Percentiles rank a stretch among this genome's conserved stretches.
Evolutionary conservation across 2,329 filamentous ascomycete genomes (phyloP).

Genomic region (Aspergillus calidoustus): DNA sequence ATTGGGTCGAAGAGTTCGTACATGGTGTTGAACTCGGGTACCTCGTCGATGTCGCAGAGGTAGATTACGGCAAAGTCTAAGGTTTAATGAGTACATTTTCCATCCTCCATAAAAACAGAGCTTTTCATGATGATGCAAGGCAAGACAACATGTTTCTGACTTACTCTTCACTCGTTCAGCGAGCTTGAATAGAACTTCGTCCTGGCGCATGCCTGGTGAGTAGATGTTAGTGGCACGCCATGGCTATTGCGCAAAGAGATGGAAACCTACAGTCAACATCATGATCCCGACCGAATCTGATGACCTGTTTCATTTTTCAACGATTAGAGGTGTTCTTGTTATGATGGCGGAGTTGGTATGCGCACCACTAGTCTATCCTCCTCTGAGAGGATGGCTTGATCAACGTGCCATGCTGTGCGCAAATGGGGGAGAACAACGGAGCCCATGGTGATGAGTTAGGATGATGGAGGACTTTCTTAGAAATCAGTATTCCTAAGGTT

Average conservation of each 20-base stretch:
- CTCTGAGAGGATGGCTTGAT: conserved; percentile 90
- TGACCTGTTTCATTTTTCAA: conserved; percentile 60
- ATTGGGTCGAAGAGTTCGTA: conserved; percentile 87
- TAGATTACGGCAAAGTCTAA: conserved; percentile 69
- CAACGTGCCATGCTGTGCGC: conserved; percentile 93
- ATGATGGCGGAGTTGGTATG: background rate
- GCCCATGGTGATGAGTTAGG: conserved; percentile 58
- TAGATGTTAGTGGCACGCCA: conserved; percentile 25
- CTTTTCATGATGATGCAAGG: background rate
- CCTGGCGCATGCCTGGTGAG: conserved; percentile 69
- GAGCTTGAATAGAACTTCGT: conserved; percentile 94
- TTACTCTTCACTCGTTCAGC: conserved; percentile 83
- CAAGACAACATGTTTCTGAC: conserved; percentile 9
- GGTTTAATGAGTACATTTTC: background rate
- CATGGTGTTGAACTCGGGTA: conserved; percentile 95
- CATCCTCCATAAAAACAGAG: background rate
- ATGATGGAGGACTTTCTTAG: background rate
- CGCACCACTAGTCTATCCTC: conserved; percentile 74
- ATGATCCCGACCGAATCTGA: conserved; percentile 87
- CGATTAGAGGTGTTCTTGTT: background rate
- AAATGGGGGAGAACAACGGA: conserved; percentile 93
- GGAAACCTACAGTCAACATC: conserved; percentile 67
- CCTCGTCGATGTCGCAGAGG: conserved; percentile 88
- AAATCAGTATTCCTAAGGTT: background rate
- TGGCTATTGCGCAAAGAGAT: background rate